A percentile compares a stretch with the other conserved stretches of the same genome.
Evolutionary conservation across 2,329 filamentous ascomycete genomes (phyloP).

Genomic region (Sporothrix pseudoabietina): DNA sequence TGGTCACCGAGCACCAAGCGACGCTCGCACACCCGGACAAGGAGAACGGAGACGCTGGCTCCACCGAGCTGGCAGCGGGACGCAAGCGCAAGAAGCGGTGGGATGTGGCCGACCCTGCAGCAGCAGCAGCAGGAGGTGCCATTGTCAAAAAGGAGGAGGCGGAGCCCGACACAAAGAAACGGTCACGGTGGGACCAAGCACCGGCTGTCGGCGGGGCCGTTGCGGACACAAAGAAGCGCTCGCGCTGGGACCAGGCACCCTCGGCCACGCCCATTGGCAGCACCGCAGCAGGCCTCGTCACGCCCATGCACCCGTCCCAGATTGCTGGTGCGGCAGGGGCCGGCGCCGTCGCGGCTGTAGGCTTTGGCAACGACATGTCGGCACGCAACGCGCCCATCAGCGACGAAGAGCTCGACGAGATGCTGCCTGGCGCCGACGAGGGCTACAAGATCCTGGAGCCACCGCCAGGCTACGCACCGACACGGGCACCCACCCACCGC

Average conservation of each 20-base stretch:
- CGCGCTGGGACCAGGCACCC: conserved; percentile 90
- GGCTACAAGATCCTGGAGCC: conserved; percentile 92
- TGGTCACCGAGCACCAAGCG: conserved; percentile 68
- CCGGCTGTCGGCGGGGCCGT: conserved; percentile 62
- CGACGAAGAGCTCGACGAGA: conserved; percentile 89
- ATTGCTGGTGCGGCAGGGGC: conserved; percentile 51
- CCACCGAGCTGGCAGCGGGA: conserved; percentile 64
- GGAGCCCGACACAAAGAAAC: conserved; percentile 65
- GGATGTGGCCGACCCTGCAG: conserved; percentile 69
- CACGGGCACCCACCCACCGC: conserved; percentile 74
- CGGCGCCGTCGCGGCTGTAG: conserved; percentile 40
- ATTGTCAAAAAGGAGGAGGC: conserved; percentile 46
- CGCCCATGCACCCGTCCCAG: conserved; percentile 74
- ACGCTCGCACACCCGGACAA: conserved; percentile 74
- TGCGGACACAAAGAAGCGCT: conserved; percentile 65
- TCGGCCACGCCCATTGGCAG: conserved; percentile 71
- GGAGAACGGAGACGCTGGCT: conserved; percentile 71
- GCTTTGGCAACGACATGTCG: conserved; percentile 80
- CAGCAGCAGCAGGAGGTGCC: conserved; percentile 42
- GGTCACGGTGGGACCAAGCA: conserved; percentile 86
- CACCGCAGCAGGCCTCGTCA: conserved; percentile 69
- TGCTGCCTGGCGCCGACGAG: conserved; percentile 84
- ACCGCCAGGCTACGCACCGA: conserved; percentile 87
- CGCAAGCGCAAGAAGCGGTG: conserved; percentile 93
- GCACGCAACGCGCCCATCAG: conserved; percentile 79